Percentiles rank a stretch among this genome's conserved stretches.
Evolutionary conservation across 225 moss, liverwort and hornwort species (phyloP).

Genomic region (Pseudisothecium myosuroides): DNA sequence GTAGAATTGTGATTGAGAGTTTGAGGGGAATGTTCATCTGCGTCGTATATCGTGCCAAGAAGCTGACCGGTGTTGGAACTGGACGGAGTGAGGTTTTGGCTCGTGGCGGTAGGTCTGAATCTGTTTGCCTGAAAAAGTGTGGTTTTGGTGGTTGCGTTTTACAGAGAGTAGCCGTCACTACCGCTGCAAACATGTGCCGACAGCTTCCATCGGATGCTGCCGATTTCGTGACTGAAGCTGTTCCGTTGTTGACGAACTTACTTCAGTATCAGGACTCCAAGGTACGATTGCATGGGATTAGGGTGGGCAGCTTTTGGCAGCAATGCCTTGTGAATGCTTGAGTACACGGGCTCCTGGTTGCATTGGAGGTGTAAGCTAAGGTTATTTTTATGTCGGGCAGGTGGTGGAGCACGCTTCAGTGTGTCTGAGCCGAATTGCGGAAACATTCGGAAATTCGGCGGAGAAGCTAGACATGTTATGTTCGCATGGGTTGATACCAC

Average conservation of each 20-base stretch:
- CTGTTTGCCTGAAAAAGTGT: neutral
- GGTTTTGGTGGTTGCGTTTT: neutral
- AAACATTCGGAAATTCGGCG: slow-evolving; percentile 69
- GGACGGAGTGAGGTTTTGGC: neutral
- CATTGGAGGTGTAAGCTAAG: neutral
- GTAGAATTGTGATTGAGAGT: neutral
- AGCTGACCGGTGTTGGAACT: neutral
- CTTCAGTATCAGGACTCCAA: slow-evolving; percentile 97
- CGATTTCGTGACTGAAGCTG: slow-evolving; percentile 85
- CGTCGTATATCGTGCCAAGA: neutral
- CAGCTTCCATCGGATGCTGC: slow-evolving; percentile 97
- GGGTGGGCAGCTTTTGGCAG: neutral
- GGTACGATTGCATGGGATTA: slow-evolving; percentile 22
- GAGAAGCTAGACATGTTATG: slow-evolving; percentile 87
- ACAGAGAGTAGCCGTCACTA: slow-evolving; percentile 96
- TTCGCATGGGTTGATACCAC: slow-evolving; percentile 86
- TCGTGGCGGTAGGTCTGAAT: neutral
- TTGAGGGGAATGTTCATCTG: neutral
- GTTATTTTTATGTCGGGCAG: slow-evolving; percentile 19
- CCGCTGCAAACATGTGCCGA: slow-evolving; percentile 95
- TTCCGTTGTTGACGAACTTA: slow-evolving; percentile 85
- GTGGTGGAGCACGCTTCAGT: slow-evolving; percentile 98
- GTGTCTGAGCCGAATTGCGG: slow-evolving; percentile 88
- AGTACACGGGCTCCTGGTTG: neutral
- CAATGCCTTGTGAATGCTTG: neutral